Evolutionary conservation across 2,329 filamentous ascomycete genomes (phyloP).

Genomic region (Teratosphaeria viscida): DNA sequence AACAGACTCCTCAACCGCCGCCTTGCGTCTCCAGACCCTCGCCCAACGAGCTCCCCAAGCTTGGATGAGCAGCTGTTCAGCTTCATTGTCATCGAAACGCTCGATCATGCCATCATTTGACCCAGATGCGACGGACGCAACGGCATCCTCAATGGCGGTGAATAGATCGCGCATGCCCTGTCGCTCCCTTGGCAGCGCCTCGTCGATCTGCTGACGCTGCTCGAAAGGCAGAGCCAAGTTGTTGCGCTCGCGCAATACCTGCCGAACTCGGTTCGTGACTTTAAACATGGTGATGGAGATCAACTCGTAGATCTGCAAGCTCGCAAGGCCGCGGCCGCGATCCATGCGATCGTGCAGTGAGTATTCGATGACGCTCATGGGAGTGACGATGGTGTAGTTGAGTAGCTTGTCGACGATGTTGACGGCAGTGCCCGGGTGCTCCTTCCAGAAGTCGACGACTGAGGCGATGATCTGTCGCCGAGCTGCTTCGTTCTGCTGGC

Average conservation of each 20-base stretch:
- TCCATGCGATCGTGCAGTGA: conserved; percentile 58
- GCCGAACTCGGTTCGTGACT: conserved; percentile 74
- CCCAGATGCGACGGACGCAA: conserved; percentile 61
- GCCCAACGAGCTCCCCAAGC: conserved; percentile 82
- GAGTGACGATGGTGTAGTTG: conserved; percentile 91
- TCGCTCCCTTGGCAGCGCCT: conserved; percentile 59
- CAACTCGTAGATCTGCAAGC: conserved; percentile 78
- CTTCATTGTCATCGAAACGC: conserved; percentile 36
- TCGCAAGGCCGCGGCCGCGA: conserved; percentile 48
- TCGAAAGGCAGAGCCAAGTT: conserved; percentile 46
- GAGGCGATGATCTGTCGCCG: conserved; percentile 81
- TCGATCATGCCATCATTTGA: conserved; percentile 69
- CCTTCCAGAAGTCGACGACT: conserved; percentile 85
- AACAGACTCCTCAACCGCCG: conserved; percentile 72
- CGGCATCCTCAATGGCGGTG: conserved; percentile 65
- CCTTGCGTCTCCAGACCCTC: conserved; percentile 70
- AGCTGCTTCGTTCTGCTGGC: conserved; percentile 61
- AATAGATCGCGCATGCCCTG: conserved; percentile 71
- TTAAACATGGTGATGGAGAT: conserved; percentile 81
- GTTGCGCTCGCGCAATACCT: conserved; percentile 59
- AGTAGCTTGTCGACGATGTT: conserved; percentile 93
- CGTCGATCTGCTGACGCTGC: conserved; percentile 51
- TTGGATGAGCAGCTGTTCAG: conserved; percentile 43
- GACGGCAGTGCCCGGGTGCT: conserved; percentile 83
- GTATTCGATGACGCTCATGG: conserved; percentile 80